Conservation (phyloP, 441 rosid species). For the Populus hybrid region DNA sequence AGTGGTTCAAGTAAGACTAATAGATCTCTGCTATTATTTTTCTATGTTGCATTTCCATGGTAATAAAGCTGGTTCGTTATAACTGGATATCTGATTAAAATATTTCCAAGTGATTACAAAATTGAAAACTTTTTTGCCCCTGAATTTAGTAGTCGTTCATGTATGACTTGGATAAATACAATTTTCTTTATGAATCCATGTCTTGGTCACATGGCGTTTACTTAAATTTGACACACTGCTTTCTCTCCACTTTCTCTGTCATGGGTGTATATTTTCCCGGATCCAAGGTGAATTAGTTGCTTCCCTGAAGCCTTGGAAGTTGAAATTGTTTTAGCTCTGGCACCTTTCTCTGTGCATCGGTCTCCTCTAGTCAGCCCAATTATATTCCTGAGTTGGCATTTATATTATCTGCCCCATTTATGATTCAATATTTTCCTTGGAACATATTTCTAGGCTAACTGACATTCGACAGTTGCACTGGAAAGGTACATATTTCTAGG, state of each 20-base stretch:
- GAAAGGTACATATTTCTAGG: constrained; percentile 46
- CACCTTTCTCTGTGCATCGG: background rate
- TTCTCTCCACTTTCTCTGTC: background rate
- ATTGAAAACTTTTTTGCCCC: background rate
- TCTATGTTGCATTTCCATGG: background rate
- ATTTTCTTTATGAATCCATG: background rate
- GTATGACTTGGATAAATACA: background rate
- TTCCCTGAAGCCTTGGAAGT: background rate
- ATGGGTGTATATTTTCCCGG: background rate
- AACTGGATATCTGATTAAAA: background rate
- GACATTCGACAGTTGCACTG: constrained; percentile 54
- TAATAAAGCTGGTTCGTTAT: background rate
- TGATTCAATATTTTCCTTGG: background rate
- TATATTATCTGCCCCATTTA: background rate
- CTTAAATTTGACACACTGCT: background rate
- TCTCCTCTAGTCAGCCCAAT: background rate
- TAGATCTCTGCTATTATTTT: constrained; percentile 7
- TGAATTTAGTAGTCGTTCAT: background rate
- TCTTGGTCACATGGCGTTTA: background rate
- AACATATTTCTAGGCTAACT: no score
- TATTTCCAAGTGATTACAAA: background rate
- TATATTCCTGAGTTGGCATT: background rate
- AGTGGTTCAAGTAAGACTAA: constrained; percentile 59
- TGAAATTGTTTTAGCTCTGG: background rate
- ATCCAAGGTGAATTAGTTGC: background rate